Evolutionary conservation across 345 rosid genomes (phyloP), one percentile per base, ranked within the genome.

Genomic region (Ceriops zippeliana): DNA sequence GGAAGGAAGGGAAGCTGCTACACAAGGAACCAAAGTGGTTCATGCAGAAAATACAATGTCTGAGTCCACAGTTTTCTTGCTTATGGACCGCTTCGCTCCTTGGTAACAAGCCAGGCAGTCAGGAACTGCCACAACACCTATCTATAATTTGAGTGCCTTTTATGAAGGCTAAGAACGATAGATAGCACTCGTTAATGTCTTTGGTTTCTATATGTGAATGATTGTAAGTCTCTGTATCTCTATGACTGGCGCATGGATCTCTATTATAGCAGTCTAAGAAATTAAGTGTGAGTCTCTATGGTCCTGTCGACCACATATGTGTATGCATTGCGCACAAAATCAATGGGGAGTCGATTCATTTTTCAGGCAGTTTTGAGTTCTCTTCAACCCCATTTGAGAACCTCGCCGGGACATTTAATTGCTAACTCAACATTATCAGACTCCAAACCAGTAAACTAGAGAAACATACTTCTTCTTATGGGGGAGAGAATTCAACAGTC

Each of bases 51-150:
- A 68, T 65, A 59, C 83, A 8, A 84, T 89, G 82, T 86, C 90
- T 16, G 98, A 92, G 57, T 32, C 83, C 38, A 92, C 91, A 17
- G 80, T 92, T 28, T 84, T 82, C 77, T 66, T 90, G 83, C 82
- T 92, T 49, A 88, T 92, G 86, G 98, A 92, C 70, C 88, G 92
- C 19, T 92, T 92, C 79, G 98, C 82, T 30, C 89, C 89, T 67
- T 86, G 86, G 77, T 83, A 83, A 32, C 53, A 17, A 37, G 5
- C 49, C 17, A 53, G 28, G 10, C 17, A 34, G 10, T 3, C 1
- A 53, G 57, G n/a, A 21, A 47, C 28, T 28, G 13, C 49, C 16
- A n/a, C 1, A 47, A 52, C 24, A 37, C 9, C 52, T 27, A 11
- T 52, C 17, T 42, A 15, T 35, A 3, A 10, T 9, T 52, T 1